Conservation (phyloP, 2,329 filamentous ascomycete species). For the Talaromyces sp. region DNA sequence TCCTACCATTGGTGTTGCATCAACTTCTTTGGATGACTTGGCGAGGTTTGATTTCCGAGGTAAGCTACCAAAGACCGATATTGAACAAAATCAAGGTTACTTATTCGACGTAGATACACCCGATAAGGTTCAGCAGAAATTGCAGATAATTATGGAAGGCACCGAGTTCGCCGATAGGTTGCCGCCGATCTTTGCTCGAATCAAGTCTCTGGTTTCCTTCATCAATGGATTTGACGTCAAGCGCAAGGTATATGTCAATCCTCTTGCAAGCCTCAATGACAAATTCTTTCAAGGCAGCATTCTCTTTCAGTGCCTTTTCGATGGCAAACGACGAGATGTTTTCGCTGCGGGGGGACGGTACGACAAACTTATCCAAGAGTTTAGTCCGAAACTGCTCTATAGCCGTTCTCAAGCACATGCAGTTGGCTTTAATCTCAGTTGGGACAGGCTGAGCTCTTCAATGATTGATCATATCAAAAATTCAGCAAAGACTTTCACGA, state of each 20-base stretch:
- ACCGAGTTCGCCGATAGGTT: constrained; percentile 52
- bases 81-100: not conserved
- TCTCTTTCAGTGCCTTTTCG: constrained; percentile 86
- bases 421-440: constrained; percentile 87
- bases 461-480: constrained; percentile 54
- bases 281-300: constrained; percentile 83
- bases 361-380: constrained; percentile 81
- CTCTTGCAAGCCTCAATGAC: constrained; percentile 84
- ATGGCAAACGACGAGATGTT: constrained; percentile 75
- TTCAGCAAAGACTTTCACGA: constrained; percentile 56
- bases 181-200: constrained; percentile 64
- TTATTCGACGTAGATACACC: constrained; percentile 53
- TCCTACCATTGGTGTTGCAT: constrained; percentile 75
- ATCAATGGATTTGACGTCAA: constrained; percentile 70
- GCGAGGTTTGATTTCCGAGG: constrained; percentile 87
- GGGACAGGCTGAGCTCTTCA: constrained; percentile 71
- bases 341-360: constrained; percentile 94
- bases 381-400: constrained; percentile 65
- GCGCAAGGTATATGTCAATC: constrained; percentile 78
- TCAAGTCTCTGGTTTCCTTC: constrained; percentile 75
- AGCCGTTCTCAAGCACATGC: constrained; percentile 69
- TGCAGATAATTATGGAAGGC: constrained; percentile 54
- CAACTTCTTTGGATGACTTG: constrained; percentile 86
- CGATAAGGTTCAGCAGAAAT: constrained; percentile 66
- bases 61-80: constrained; percentile 33